A percentile compares a stretch with the other conserved stretches of the same genome.
Conservation (phyloP, 139 green algal species). For the Haematococcus lacustris region DNA sequence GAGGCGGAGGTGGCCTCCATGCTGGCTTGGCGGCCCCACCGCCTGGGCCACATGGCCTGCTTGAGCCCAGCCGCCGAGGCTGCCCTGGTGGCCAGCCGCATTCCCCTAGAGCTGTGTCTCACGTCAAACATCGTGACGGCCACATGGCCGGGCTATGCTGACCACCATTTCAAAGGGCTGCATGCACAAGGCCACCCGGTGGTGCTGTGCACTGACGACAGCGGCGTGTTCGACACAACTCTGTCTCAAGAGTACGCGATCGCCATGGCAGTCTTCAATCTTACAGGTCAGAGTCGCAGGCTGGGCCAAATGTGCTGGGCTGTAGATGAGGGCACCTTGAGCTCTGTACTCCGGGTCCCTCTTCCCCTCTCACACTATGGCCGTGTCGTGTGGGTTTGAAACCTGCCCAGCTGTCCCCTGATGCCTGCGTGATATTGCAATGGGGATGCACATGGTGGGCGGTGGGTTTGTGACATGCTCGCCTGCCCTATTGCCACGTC, state of each 20-base stretch:
- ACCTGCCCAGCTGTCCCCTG: background rate
- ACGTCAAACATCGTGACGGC: constrained; percentile 43
- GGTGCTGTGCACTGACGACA: constrained; percentile 74
- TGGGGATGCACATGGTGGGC: too few species aligned
- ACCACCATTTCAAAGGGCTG: constrained; percentile 67
- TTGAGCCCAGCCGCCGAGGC: constrained; percentile 41
- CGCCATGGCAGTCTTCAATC: constrained; percentile 40
- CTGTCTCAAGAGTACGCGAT: constrained; percentile 58
- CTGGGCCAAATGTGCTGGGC: background rate
- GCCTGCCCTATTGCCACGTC: background rate
- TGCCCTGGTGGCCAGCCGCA: constrained; percentile 32
- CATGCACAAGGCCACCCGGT: constrained; percentile 57
- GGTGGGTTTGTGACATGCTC: background rate
- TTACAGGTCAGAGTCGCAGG: constrained; percentile 7
- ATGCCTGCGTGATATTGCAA: background rate
- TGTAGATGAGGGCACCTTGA: background rate
- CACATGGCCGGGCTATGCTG: constrained; percentile 44
- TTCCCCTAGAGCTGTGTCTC: constrained; percentile 78
- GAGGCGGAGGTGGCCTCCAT: background rate
- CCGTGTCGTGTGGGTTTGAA: background rate
- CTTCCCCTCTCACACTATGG: background rate
- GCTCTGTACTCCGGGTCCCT: background rate
- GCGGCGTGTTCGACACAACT: constrained; percentile 60
- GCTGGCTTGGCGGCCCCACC: constrained; percentile 37
- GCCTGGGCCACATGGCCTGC: constrained; percentile 77